Base-by-base conservation (phyloP, 1,284 basidiomycete genomes). In the Trichosporon asahii region DNA sequence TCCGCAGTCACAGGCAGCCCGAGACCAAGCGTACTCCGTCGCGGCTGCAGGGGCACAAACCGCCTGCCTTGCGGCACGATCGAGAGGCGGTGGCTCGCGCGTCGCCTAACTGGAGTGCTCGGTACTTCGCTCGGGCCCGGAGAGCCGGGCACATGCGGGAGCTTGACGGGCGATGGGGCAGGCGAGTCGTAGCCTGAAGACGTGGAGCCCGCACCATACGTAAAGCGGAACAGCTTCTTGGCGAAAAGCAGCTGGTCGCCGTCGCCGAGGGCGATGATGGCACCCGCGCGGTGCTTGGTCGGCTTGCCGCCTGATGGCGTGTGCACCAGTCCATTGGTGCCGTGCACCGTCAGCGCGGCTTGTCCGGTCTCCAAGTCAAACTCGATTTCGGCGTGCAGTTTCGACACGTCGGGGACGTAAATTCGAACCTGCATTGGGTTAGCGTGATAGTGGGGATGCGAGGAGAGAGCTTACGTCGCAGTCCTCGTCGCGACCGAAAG, bases 171-270 rank as follows among this genome's bases (percentile, higher is more conserved):
- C 7, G 69, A 68, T 31, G 44, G 27, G 15, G 57, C 27, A 14
- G 57, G 57, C 29, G 57, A 31, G 29, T 18, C 57, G 27, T 65
- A 70, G 29, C 68, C 57, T 12, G 65, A 23, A 14, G 21, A n/a
- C 1, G 69, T 8, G 12, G 70, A 57, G 53, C 57, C 15, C 72
- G 76, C 75, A 57, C 40, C 40, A 18, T 83, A 83, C 27, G 78
- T 74, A 74, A 83, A 84, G 37, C 77, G 74, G 74, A 83, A 83
- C 21, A 75, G 71, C 72, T 82, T 80, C 70, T 82, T 80, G 53
- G 79, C 75, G 23, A 84, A 75, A 27, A 73, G 72, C 66, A 84
- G 78, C 3, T 73, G 71, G 65, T 84, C 83, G 3, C 75, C 73
- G 64, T 81, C 73, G 2, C 72, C 66, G 1, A 83, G 74, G 3